These are phyloP conservation scores for Neurospora sp. DNA, from an alignment of 2,329 filamentous ascomycete species.

Conservation along the genomic window DNA sequence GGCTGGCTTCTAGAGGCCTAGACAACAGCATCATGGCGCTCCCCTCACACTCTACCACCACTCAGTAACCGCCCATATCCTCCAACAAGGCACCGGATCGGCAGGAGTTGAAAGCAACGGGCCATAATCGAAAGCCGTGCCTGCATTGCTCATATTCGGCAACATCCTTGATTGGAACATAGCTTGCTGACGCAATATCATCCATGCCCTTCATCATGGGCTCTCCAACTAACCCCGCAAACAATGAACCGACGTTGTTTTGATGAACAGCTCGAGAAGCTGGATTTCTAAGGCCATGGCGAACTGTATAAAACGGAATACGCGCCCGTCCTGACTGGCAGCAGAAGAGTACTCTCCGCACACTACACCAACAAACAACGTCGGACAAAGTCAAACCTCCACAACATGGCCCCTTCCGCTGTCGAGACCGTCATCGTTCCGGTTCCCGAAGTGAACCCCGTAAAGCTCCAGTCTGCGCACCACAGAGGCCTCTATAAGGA, in stretches of 20 bases:
- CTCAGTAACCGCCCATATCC: not conserved
- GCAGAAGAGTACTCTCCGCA: not conserved
- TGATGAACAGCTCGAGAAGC: not conserved
- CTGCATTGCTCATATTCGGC: not conserved
- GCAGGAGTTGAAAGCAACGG: not conserved
- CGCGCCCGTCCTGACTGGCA: not conserved
- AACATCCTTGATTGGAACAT: slow-evolving; percentile 10
- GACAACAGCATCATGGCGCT: not conserved
- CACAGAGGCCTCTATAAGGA: slow-evolving; percentile 22
- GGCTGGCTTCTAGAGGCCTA: not conserved
- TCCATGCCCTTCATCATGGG: slow-evolving; percentile 15
- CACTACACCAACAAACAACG: not conserved
- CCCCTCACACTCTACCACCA: not conserved
- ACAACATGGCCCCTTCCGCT: slow-evolving; percentile 25
- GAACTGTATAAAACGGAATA: slow-evolving; percentile 6
- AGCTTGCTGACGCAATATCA: slow-evolving; percentile 13
- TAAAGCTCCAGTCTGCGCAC: slow-evolving; percentile 27
- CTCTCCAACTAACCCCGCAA: slow-evolving; percentile 10
- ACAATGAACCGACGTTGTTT: not conserved
- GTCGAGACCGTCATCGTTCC: slow-evolving; percentile 21
- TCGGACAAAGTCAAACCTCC: not conserved
- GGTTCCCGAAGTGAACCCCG: slow-evolving; percentile 11
- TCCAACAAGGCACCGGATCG: not conserved
- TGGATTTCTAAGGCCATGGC: not conserved
- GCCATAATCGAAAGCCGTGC: not conserved